Percentiles rank a stretch among this genome's conserved stretches.
Evolutionary conservation across 345 rosid species (phyloP).

Genomic region (Acer yangbiense): DNA sequence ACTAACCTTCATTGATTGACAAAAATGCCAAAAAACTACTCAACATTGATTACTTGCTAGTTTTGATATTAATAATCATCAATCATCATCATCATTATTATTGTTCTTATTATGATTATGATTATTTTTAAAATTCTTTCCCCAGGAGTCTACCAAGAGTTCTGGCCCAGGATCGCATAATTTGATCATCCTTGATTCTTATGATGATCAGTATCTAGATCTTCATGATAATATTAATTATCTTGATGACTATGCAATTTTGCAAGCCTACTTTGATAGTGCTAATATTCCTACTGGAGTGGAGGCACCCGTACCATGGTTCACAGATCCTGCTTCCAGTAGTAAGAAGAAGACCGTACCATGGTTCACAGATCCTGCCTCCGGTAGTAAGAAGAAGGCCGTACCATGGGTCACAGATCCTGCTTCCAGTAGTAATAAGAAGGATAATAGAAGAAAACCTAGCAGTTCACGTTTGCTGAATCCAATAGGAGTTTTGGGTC

Average conservation of each 20-base stretch:
- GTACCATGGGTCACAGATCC: slow-evolving; percentile 61
- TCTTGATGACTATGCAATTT: slow-evolving; percentile 46
- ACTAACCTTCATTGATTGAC: neutral
- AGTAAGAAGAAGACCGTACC: slow-evolving; percentile 43
- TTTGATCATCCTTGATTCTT: slow-evolving; percentile 39
- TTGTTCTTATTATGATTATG: neutral
- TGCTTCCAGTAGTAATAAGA: slow-evolving; percentile 22
- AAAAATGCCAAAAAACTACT: neutral
- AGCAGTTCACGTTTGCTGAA: slow-evolving; percentile 25
- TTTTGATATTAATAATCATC: no score
- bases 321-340: slow-evolving; percentile 36
- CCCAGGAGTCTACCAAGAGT: slow-evolving; percentile 17
- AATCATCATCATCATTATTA: neutral
- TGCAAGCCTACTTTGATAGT: slow-evolving; percentile 72
- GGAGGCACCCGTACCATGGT: slow-evolving; percentile 74
- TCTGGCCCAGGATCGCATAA: slow-evolving; percentile 38
- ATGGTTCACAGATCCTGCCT: slow-evolving; percentile 45
- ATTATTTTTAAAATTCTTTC: neutral
- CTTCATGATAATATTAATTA: slow-evolving; percentile 34
- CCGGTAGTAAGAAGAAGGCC: slow-evolving; percentile 26
- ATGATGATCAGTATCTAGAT: slow-evolving; percentile 36
- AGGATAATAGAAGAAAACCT: slow-evolving; percentile 27
- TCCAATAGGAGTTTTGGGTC: slow-evolving; percentile 15
- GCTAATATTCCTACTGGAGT: slow-evolving; percentile 76
- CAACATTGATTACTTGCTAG: slow-evolving; percentile 6